Conservation (phyloP, 225 moss, liverwort and hornwort species). For the Polytrichum formosum region DNA sequence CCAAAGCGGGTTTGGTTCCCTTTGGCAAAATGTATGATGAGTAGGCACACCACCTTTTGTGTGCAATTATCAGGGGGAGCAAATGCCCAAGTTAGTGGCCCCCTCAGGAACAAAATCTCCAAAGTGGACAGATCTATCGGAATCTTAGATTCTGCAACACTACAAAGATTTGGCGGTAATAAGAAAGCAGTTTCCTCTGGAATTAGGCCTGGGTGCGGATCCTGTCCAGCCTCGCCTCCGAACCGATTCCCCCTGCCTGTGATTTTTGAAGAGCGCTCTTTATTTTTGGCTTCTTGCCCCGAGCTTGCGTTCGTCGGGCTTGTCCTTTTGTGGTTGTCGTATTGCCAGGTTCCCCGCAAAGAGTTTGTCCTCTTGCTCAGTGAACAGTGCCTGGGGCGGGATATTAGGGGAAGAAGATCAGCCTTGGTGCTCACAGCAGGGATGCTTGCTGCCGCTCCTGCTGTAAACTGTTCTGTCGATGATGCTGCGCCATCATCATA, state of each 20-base stretch:
- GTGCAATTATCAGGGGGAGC: no score
- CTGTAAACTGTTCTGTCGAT: neutral
- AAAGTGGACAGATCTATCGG: no score
- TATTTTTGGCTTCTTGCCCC: neutral
- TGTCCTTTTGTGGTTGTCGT: neutral
- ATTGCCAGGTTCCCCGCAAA: neutral
- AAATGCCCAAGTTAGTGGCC: no score
- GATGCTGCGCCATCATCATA: no score
- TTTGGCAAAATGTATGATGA: no score
- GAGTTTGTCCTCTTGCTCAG: neutral
- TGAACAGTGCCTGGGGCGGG: neutral
- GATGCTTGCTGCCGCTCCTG: neutral
- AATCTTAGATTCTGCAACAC: no score
- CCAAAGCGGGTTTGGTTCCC: no score
- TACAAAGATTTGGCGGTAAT: no score
- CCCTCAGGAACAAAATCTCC: no score
- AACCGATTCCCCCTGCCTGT: neutral
- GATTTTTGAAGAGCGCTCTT: neutral
- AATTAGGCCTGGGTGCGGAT: no score
- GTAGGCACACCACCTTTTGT: no score
- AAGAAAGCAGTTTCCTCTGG: no score
- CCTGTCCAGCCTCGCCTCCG: neutral
- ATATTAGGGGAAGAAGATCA: neutral
- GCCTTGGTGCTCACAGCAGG: neutral
- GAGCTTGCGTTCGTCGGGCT: neutral